These are phyloP conservation scores for Metarhizium album DNA, from an alignment of 2,329 filamentous ascomycete species.

Conservation along the genomic window DNA sequence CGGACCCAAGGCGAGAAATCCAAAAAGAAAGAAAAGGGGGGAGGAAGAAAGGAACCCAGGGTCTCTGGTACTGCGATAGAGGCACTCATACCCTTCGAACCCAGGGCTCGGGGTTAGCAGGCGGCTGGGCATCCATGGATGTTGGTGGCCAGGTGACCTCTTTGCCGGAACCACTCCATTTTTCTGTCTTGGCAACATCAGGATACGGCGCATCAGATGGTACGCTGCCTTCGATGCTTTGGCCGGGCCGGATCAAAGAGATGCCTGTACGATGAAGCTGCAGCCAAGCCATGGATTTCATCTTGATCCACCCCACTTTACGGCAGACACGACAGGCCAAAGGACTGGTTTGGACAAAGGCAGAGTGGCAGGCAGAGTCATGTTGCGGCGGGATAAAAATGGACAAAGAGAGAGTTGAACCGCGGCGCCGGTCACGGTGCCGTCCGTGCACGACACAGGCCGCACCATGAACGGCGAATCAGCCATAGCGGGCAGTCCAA, in stretches of 20 bases:
- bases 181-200: not conserved
- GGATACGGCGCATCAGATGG: not conserved
- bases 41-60: too few relatives aligned
- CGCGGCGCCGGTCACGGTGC: too few relatives aligned
- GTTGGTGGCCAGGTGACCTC: slow-evolving; percentile 1
- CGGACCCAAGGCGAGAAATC: not conserved
- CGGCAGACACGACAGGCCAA: not conserved
- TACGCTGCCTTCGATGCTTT: not conserved
- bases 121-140: not conserved
- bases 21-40: not conserved
- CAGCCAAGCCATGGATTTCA: not conserved
- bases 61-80: too few relatives aligned
- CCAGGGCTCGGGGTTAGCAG: not conserved
- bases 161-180: not conserved
- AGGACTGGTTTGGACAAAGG: not conserved
- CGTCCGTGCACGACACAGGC: not conserved
- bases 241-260: not conserved
- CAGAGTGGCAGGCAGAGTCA: not conserved
- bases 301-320: not conserved
- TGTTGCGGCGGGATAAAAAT: not conserved
- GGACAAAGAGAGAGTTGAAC: too few relatives aligned
- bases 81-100: not conserved
- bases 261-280: not conserved
- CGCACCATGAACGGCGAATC: not conserved
- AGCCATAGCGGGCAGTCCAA: not conserved